A percentile compares a stretch with the other conserved stretches of the same genome.
phyloP scores from a whole-genome alignment of 1,284 basidiomycete genomes.

The Apiotrichum akiyoshidainum region DNA sequence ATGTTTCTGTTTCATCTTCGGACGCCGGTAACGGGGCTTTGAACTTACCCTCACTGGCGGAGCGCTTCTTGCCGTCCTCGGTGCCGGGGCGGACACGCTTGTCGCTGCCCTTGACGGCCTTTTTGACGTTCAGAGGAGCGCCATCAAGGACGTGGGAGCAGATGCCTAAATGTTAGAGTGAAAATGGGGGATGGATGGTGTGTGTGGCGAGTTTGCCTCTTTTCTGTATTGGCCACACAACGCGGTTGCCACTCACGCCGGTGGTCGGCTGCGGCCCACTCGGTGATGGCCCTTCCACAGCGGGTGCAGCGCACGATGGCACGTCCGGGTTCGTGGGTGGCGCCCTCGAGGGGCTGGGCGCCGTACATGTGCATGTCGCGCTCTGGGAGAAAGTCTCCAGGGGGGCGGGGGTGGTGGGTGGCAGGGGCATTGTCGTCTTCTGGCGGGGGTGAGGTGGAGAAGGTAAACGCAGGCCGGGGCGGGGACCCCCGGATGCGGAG shows the following conservation, averaged over 20 bases:
- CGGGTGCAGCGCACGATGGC: slow-evolving; percentile 72
- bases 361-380: slow-evolving; percentile 85
- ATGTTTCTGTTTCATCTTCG: background rate
- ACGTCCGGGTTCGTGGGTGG: slow-evolving; percentile 55
- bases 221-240: background rate
- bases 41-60: slow-evolving; percentile 41
- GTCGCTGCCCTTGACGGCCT: slow-evolving; percentile 61
- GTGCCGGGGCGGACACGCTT: slow-evolving; percentile 49
- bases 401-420: slow-evolving; percentile 53
- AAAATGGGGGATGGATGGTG: background rate
- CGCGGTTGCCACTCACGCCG: slow-evolving; percentile 56
- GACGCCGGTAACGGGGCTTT: background rate
- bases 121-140: slow-evolving; percentile 49
- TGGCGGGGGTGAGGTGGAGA: slow-evolving; percentile 20
- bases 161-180: slow-evolving; percentile 53
- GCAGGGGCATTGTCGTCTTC: slow-evolving; percentile 10
- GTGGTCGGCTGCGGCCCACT: slow-evolving; percentile 72
- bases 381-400: slow-evolving; percentile 74
- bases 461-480: slow-evolving; percentile 37
- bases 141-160: slow-evolving; percentile 61
- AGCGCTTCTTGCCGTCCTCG: slow-evolving; percentile 26
- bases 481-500: slow-evolving; percentile 27
- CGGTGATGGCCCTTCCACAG: slow-evolving; percentile 71
- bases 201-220: background rate
- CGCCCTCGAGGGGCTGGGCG: slow-evolving; percentile 60